Percentiles rank a stretch among this genome's conserved stretches.
These are phyloP conservation scores for Arabidopsis hybrid DNA, from an alignment of 441 rosid species.

Conservation along the genomic window DNA sequence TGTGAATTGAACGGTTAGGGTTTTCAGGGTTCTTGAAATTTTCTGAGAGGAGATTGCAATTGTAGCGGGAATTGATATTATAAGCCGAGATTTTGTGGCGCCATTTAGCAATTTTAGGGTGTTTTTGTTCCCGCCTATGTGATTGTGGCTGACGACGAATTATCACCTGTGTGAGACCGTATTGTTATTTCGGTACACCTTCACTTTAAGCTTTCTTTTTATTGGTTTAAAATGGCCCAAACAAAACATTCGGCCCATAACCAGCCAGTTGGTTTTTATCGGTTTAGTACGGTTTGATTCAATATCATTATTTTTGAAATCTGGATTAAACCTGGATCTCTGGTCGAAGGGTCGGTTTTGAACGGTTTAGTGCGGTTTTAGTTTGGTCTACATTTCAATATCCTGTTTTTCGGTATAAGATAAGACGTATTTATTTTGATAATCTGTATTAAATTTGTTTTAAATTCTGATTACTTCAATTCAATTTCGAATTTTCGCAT, in stretches of 20 bases:
- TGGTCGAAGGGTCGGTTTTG: too few species aligned
- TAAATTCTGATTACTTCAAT: too few species aligned
- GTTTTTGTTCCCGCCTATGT: conserved; percentile 39
- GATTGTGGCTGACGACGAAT: conserved; percentile 14
- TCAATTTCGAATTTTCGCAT: too few species aligned
- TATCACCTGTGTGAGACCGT: conserved; percentile 25
- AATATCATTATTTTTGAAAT: too few species aligned
- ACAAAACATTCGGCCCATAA: not conserved
- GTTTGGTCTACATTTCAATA: too few species aligned
- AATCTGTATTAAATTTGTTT: too few species aligned
- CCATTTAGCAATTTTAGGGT: conserved; percentile 36
- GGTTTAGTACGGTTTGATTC: not conserved
- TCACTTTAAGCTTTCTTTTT: not conserved
- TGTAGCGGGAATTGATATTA: conserved; percentile 39
- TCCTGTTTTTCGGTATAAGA: too few species aligned
- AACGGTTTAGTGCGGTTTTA: too few species aligned
- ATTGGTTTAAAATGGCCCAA: not conserved
- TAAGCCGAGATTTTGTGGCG: conserved; percentile 41
- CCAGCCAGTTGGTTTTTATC: not conserved
- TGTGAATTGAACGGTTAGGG: conserved; percentile 23
- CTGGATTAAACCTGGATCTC: too few species aligned
- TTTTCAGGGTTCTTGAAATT: conserved; percentile 43
- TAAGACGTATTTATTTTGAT: too few species aligned
- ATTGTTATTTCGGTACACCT: not conserved
- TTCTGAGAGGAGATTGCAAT: not conserved